Percentiles rank a stretch among this genome's conserved stretches.
phyloP scores from a whole-genome alignment of 192 early-diverging fungal genomes.

The Jimgerdemannia flammicorona region DNA sequence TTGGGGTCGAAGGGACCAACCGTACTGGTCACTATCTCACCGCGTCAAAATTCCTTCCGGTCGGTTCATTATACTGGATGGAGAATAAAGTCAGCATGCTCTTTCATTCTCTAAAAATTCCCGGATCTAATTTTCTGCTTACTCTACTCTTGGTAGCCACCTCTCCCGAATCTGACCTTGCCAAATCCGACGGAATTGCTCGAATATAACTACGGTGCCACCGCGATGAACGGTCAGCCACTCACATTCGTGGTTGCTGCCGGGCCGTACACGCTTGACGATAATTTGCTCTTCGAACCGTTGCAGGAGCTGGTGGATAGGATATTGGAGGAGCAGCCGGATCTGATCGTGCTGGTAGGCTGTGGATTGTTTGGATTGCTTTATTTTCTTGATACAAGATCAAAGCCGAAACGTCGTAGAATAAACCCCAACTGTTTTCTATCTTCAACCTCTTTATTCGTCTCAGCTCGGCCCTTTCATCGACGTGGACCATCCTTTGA shows the following conservation, averaged over 20 bases:
- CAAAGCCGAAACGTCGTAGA: no score
- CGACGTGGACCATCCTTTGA: slow-evolving; percentile 49
- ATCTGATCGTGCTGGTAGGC: slow-evolving; percentile 78
- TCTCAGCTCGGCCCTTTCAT: slow-evolving; percentile 72
- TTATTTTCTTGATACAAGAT: no score
- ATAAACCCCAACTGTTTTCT: no score
- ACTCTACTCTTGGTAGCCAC: slow-evolving; percentile 31
- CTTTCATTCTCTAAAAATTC: slow-evolving; percentile 11
- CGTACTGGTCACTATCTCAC: slow-evolving; percentile 29
- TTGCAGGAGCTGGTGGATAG: slow-evolving; percentile 71
- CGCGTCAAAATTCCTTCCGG: slow-evolving; percentile 45
- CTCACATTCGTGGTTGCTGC: slow-evolving; percentile 63
- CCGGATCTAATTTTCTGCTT: slow-evolving; percentile 3
- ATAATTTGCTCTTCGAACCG: slow-evolving; percentile 77
- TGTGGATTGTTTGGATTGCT: slow-evolving; percentile 3
- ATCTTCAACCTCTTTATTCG: slow-evolving; percentile 6
- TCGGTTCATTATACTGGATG: slow-evolving; percentile 39
- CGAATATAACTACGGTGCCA: slow-evolving; percentile 22
- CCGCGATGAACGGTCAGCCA: slow-evolving; percentile 28
- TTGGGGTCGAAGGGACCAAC: slow-evolving; percentile 12
- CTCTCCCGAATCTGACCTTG: slow-evolving; percentile 42
- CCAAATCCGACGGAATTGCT: slow-evolving; percentile 42
- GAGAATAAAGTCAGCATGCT: no score
- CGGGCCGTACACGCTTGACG: slow-evolving; percentile 85
- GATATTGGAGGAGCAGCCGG: slow-evolving; percentile 59